These are phyloP conservation scores for Dysphania ambrosioides DNA, from an alignment of 148 eudicot species.

Conservation along the genomic window DNA sequence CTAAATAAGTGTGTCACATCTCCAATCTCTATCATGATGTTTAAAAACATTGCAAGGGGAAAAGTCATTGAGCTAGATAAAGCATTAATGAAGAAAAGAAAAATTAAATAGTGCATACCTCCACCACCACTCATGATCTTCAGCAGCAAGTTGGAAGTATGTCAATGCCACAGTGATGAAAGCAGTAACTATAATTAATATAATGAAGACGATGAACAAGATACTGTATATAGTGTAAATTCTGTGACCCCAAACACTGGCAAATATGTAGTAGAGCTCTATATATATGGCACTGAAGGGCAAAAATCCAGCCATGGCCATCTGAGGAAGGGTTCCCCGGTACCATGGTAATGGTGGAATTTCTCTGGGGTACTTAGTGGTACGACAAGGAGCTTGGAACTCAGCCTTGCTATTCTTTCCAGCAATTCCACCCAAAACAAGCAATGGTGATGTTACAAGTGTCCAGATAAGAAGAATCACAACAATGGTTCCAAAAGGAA, in stretches of 20 bases:
- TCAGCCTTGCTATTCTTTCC: slow-evolving; percentile 42
- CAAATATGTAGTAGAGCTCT: slow-evolving; percentile 37
- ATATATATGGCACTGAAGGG: slow-evolving; percentile 39
- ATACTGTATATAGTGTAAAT: slow-evolving; percentile 36
- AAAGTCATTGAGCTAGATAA: neutral
- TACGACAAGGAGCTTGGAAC: slow-evolving; percentile 41
- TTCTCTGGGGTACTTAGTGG: slow-evolving; percentile 33
- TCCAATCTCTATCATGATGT: neutral
- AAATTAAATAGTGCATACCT: slow-evolving; percentile 21
- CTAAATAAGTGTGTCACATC: neutral
- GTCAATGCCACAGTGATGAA: slow-evolving; percentile 39
- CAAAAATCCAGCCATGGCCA: slow-evolving; percentile 41
- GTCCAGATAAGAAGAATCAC: slow-evolving; percentile 38
- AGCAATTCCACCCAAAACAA: slow-evolving; percentile 36
- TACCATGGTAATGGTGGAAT: slow-evolving; percentile 36
- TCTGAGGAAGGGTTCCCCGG: slow-evolving; percentile 35
- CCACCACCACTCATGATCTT: slow-evolving; percentile 44
- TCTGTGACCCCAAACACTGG: slow-evolving; percentile 40
- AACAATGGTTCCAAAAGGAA: slow-evolving; percentile 36
- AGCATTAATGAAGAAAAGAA: neutral
- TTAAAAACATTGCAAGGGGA: neutral
- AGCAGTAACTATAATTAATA: slow-evolving; percentile 33
- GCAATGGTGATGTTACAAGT: slow-evolving; percentile 35
- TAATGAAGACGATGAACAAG: slow-evolving; percentile 37
- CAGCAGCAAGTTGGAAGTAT: slow-evolving; percentile 39